phyloP scores from a whole-genome alignment of 768 basidiomycete genomes.

The Trametes elegans region DNA sequence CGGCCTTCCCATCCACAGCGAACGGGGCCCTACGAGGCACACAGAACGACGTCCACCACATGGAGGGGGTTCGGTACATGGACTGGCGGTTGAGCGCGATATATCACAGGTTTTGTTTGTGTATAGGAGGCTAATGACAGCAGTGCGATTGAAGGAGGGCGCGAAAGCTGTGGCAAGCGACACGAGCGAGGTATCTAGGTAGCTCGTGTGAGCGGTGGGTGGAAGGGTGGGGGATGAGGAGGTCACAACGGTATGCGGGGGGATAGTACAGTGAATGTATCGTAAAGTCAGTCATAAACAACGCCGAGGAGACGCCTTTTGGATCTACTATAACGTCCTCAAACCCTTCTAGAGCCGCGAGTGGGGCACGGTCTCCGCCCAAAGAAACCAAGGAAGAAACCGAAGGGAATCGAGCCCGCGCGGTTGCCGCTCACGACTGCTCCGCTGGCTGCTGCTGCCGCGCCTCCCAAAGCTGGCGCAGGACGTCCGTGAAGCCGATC shows the following conservation, averaged over 20 bases:
- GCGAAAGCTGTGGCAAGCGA: background rate
- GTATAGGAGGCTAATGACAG: background rate
- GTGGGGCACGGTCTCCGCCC: slow-evolving; percentile 12
- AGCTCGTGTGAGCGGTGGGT: slow-evolving; percentile 1
- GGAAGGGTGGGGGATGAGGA: background rate
- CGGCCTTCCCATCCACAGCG: too few relatives aligned
- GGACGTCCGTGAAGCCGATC: slow-evolving; percentile 85
- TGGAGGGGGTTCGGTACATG: background rate
- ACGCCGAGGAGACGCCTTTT: slow-evolving; percentile 26
- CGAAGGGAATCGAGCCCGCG: background rate
- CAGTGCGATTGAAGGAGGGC: slow-evolving; percentile 2
- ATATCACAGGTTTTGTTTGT: background rate
- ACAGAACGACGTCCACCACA: background rate
- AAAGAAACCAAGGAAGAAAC: slow-evolving; percentile 13
- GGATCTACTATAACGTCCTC: slow-evolving; percentile 18
- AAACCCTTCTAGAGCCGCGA: slow-evolving; percentile 23
- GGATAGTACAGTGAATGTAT: slow-evolving; percentile 26
- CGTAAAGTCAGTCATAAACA: slow-evolving; percentile 24
- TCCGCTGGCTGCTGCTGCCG: slow-evolving; percentile 48
- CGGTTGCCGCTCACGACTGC: slow-evolving; percentile 18
- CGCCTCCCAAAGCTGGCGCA: slow-evolving; percentile 75
- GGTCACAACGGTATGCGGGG: slow-evolving; percentile 8
- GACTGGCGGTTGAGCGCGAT: background rate
- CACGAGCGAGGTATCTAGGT: slow-evolving; percentile 9
- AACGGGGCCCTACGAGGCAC: background rate